Evolutionary conservation across 441 rosid species (phyloP), one percentile per base, ranked within the genome.

Genomic region (Bruguiera hainesii): DNA sequence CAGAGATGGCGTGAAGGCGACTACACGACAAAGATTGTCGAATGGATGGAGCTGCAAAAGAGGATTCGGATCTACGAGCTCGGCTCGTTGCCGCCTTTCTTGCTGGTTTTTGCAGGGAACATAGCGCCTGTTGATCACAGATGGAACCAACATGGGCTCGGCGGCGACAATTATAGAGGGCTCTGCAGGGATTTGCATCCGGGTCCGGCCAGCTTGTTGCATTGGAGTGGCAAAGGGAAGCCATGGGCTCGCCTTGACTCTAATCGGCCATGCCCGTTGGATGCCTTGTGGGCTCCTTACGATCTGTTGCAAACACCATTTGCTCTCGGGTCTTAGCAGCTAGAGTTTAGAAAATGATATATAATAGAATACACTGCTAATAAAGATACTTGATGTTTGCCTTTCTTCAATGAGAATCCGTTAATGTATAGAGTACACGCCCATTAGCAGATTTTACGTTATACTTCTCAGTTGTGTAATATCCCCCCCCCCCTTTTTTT

Each of bases 201-300:
- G 0, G 97, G 98, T 33, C 96, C 93, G 23, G 98, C 89, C 1
- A 93, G 98, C 67, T 64, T 93, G 10, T 68, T 93, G 77, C 98
- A 91, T 72, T 93, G 98, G 98, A 91, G 97, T 57, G 98, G 98
- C 23, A 93, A 91, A 84, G 98, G 98, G 72, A 93, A 93, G 85
- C 98, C 98, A 0, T 93, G 98, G 97, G 93, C 80, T 35, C 76
- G 98, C 15, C 81, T 93, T 0, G 98, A 89, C 29, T 80, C 82
- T 0, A 84, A 83, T 68, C 77, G 90, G 63, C 86, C 97, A 4
- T 93, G 98, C 69, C 97, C 98, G 6, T 58, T 91, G 73, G 98
- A 93, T 51, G 86, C 92, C 4, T 76, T 91, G 2, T 93, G 98
- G 98, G 86, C 97, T 56, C 98, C 96, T 1, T 93, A 93, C 15